Conservation (phyloP, 2,329 filamentous ascomycete species). For the Byssoonygena ceratinophila region DNA sequence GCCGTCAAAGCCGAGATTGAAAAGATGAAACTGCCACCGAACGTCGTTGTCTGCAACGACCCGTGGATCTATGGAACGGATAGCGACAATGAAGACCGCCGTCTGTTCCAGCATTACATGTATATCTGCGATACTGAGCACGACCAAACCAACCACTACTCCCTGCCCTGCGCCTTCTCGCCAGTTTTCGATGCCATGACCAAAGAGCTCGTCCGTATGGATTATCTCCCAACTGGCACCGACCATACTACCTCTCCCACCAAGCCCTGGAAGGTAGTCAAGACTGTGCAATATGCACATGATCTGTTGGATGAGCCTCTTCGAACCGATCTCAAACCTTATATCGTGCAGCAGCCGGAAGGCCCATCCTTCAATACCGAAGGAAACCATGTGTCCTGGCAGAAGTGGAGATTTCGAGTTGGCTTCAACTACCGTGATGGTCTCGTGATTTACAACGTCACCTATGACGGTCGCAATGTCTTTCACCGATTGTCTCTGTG, state of each 20-base stretch:
- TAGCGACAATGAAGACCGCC: constrained; percentile 30
- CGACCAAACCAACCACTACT: constrained; percentile 57
- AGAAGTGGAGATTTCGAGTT: constrained; percentile 54
- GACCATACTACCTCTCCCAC: constrained; percentile 49
- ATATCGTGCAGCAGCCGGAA: constrained; percentile 55
- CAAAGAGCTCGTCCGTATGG: constrained; percentile 57
- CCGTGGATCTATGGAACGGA: constrained; percentile 59
- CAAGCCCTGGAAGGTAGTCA: constrained; percentile 47
- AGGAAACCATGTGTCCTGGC: constrained; percentile 51
- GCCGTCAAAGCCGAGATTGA: constrained; percentile 49
- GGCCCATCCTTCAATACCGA: constrained; percentile 52
- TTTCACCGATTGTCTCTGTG: constrained; percentile 58
- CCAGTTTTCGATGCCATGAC: constrained; percentile 55
- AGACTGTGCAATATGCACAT: constrained; percentile 45
- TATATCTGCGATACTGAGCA: constrained; percentile 54
- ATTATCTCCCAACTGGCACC: constrained; percentile 56
- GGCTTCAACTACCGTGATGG: constrained; percentile 56
- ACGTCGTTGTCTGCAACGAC: constrained; percentile 47
- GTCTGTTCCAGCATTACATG: constrained; percentile 35
- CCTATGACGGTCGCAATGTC: constrained; percentile 52
- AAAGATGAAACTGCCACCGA: constrained; percentile 49
- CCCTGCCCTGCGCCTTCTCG: constrained; percentile 56
- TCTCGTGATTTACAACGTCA: constrained; percentile 56
- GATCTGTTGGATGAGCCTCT: constrained; percentile 54
- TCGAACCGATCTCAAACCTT: constrained; percentile 52